phyloP scores from a whole-genome alignment of 129 eudicot species.

The Arctium minus region DNA sequence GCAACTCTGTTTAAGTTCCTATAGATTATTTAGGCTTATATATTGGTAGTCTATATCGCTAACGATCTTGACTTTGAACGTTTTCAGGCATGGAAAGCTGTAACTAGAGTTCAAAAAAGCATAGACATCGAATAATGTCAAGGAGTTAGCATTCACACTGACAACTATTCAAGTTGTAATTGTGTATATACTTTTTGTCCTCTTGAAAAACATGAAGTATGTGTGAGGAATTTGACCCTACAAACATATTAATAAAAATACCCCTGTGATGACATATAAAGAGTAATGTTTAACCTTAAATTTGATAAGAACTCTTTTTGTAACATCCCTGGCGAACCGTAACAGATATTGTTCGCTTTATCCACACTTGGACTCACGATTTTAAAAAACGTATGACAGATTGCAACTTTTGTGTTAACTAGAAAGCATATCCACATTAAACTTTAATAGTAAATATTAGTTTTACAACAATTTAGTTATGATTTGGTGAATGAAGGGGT shows the following conservation, averaged over 20 bases:
- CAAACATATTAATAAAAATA: neutral
- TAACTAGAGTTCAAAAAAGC: constrained; percentile 28
- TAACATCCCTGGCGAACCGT: too few species aligned
- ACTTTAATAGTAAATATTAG: neutral
- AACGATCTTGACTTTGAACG: neutral
- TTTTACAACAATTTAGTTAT: neutral
- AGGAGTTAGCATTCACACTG: neutral
- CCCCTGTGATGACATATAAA: neutral
- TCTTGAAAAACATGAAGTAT: neutral
- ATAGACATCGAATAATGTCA: neutral
- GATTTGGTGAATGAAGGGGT: neutral
- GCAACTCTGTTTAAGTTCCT: neutral
- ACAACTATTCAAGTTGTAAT: neutral
- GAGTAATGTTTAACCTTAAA: neutral
- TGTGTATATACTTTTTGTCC: neutral
- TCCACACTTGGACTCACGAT: too few species aligned
- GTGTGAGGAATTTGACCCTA: neutral
- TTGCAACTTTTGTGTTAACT: neutral
- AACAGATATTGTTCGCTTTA: too few species aligned
- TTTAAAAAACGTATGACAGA: too few species aligned
- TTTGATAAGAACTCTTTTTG: neutral
- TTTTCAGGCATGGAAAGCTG: constrained; percentile 29
- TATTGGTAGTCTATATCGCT: neutral
- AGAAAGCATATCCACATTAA: neutral
- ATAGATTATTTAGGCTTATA: neutral